These are phyloP conservation scores for Eimeria maxima DNA, from an alignment of 169 alveolate species.

Conservation along the genomic window DNA sequence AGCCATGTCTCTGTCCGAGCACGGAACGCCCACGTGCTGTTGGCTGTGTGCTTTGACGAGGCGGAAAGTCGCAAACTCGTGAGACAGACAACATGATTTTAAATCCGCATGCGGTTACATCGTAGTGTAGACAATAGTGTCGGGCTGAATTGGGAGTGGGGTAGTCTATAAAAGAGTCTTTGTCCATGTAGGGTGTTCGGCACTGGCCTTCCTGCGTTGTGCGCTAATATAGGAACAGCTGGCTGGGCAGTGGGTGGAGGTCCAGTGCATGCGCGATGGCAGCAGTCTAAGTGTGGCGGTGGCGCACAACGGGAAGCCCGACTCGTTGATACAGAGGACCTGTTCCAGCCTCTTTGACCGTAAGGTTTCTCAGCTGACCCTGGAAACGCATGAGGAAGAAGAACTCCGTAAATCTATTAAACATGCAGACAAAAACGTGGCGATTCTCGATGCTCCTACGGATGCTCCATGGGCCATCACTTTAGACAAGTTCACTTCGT, in stretches of 20 bases:
- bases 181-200: not conserved
- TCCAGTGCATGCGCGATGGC: slow-evolving; percentile 80
- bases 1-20: slow-evolving; percentile 96
- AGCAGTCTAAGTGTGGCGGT: slow-evolving; percentile 70
- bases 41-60: slow-evolving; percentile 91
- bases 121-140: not conserved
- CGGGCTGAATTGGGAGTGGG: not conserved
- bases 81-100: not conserved
- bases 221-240: slow-evolving; percentile 67
- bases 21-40: slow-evolving; percentile 92
- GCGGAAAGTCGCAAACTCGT: slow-evolving; percentile 68
- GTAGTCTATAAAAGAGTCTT: not conserved
- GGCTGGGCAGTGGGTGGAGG: slow-evolving; percentile 85
- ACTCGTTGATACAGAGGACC: slow-evolving; percentile 41
- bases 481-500: slow-evolving; percentile 40
- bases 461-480: slow-evolving; percentile 74
- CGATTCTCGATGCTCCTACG: slow-evolving; percentile 53
- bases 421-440: slow-evolving; percentile 64
- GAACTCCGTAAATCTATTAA: slow-evolving; percentile 30
- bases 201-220: slow-evolving; percentile 21
- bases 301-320: slow-evolving; percentile 57
- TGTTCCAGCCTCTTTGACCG: slow-evolving; percentile 77
- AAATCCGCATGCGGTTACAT: too few species aligned
- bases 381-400: slow-evolving; percentile 57
- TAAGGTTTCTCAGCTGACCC: slow-evolving; percentile 59